Evolutionary conservation across 1,284 basidiomycete species (phyloP), one percentile per base, ranked within the genome.

Genomic region (Ustilago trichophora): DNA sequence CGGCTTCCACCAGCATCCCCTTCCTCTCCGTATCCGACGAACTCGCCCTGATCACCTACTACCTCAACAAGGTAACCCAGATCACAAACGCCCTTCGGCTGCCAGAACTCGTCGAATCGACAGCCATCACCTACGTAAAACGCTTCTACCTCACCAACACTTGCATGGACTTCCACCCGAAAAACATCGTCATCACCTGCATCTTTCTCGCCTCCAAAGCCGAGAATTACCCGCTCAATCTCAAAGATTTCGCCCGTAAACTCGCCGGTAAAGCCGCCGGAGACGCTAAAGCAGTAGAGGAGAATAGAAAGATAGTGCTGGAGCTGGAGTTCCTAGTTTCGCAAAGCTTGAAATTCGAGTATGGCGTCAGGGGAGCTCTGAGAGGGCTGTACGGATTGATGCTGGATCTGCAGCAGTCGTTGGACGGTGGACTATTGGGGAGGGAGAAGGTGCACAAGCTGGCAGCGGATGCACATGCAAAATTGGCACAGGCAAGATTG

Each of bases 111-210:
- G 92, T 98, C 3, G 92, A 95, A 80, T 90, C 93, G 0, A 97
- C 94, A 1, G 92, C 93, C 0, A 88, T 92, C 54, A 89, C 87
- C 38, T 98, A 94, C 81, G 85, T 99, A 69, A 98, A 98, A 81
- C 87, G 96, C 5, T 98, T 99, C 83, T 99, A 98, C 81, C 86
- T 98, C 49, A 90, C 91, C 83, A 98, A 98, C 78, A 97, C 93
- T 2, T 92, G 93, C 48, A 97, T 98, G 93, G 94, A 98, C 80
- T 97, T 92, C 88, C 96, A 98, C 83, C 96, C 95, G 0, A 96
- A 96, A 83, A 91, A 91, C 74, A 92, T 98, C 77, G 98, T 98
- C 43, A 54, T 48, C 45, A 98, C 95, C 2, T 89, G 93, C 26
- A 85, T 98, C 31, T 99, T 96, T 78, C 87, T 99, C 45, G 93